Evolutionary conservation across 768 basidiomycete genomes (phyloP), one percentile per base, ranked within the genome.

Genomic region (Amanita jacksonii): DNA sequence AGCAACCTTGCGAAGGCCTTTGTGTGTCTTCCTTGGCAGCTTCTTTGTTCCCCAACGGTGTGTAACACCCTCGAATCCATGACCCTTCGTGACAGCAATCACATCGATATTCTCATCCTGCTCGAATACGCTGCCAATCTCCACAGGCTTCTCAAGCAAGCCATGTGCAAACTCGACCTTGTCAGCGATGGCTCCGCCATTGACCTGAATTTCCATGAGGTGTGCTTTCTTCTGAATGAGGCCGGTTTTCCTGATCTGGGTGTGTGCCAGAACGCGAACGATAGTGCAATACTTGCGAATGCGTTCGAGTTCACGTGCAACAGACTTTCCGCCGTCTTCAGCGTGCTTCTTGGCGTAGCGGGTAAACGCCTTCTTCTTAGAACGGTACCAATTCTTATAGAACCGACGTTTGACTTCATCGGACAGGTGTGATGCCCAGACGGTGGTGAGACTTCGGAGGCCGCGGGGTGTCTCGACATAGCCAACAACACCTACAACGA

Each of bases 321-420:
- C 78, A 43, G 88, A 87, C 68, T 91, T 90, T 62, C 90, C 91
- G 54, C 78, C 77, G 59, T 92, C 86, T 65, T 97, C 94, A 47
- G 93, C 86, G 65, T 94, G 85, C 74, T 94, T 98, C 82, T 96
- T 96, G 64, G 96, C 93, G 68, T 99, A 99, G 63, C 91, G 90
- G 60, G 96, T 99, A 81, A 98, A 99, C 31, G 96, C 96, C 83
- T 99, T 99, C 81, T 98, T 98, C 87, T 99, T 99, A 39, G 91
- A 94, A 56, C 89, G 84, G 77, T 98, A 98, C 93, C 94, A 97
- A 79, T 94, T 96, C 78, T 92, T 93, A 85, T 98, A 97, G 84
- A 99, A 97, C 56, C 96, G 81, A 60, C 96, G 89, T 72, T 94
- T 99, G 64, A 98, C 63, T 64, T 97, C 93, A 65, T 97, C 96